Conservation (phyloP, 1,139 yeast species). For the Blastobotrys capitulatus region DNA sequence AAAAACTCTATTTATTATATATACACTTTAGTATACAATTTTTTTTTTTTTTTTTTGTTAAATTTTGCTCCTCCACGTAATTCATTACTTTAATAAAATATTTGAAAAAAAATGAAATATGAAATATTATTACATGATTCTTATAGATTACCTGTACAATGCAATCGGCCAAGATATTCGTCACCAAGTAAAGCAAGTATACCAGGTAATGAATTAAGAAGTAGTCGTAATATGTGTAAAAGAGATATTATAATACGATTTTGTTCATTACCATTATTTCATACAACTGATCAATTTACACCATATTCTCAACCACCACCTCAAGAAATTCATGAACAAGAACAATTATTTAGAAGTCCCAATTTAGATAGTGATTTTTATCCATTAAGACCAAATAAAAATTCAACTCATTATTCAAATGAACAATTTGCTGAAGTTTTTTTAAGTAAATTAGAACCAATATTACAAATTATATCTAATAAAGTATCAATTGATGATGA, state of each 20-base stretch:
- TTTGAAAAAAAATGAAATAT: neutral
- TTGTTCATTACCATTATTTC: conserved; percentile 6
- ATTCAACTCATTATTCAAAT: neutral
- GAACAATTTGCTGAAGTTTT: conserved; percentile 1
- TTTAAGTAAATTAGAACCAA: conserved; percentile 1
- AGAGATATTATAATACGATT: conserved; percentile 2
- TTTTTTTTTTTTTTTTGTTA: neutral
- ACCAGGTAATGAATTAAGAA: conserved; percentile 1
- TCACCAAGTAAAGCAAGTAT: neutral
- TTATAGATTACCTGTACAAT: conserved; percentile 5
- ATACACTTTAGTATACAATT: neutral
- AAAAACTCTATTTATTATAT: neutral
- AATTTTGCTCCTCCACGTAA: too few relatives aligned
- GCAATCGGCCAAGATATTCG: conserved; percentile 5
- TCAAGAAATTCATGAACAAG: neutral
- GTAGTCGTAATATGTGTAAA: conserved; percentile 6
- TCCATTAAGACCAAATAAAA: neutral
- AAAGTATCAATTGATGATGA: neutral
- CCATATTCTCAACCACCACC: neutral
- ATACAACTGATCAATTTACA: conserved; percentile 1
- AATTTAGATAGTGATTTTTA: conserved; percentile 3
- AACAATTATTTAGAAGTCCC: neutral
- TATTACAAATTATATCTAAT: neutral
- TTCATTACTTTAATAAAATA: too few relatives aligned
- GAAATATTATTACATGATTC: conserved; percentile 8